Conservation (phyloP, 2,329 filamentous ascomycete species). For the Albophoma yamanashiensis region DNA sequence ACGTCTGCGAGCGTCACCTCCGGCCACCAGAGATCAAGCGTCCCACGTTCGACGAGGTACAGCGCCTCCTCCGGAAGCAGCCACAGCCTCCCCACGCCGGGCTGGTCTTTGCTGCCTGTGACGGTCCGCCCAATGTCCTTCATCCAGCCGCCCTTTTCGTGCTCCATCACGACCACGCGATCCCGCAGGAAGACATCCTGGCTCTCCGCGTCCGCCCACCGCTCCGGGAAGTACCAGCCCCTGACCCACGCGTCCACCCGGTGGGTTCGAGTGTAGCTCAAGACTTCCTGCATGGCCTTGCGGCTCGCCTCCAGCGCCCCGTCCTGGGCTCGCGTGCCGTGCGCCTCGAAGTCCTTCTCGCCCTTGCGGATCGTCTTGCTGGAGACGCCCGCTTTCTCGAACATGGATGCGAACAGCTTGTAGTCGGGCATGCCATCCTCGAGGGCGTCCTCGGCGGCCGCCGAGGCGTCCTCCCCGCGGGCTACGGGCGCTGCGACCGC, state of each 20-base stretch:
- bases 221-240: conserved; percentile 64
- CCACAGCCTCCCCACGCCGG: conserved; percentile 60
- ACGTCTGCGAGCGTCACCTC: conserved; percentile 37
- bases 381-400: conserved; percentile 38
- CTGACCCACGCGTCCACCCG: conserved; percentile 52
- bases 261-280: conserved; percentile 68
- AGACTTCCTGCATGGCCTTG: conserved; percentile 78
- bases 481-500: conserved; percentile 7
- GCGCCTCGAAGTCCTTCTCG: conserved; percentile 94
- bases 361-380: conserved; percentile 72
- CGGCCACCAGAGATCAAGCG: conserved; percentile 80
- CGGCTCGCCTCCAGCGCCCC: conserved; percentile 70
- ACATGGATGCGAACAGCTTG: conserved; percentile 52
- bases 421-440: conserved; percentile 84
- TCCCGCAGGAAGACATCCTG: conserved; percentile 25
- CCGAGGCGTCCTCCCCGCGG: conserved; percentile 15
- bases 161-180: conserved; percentile 57
- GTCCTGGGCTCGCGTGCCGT: conserved; percentile 76
- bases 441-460: conserved; percentile 43
- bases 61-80: conserved; percentile 85
- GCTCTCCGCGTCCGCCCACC: conserved; percentile 26
- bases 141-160: conserved; percentile 61
- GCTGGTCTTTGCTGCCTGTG: conserved; percentile 41
- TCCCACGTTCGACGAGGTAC: conserved; percentile 80
- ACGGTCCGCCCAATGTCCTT: conserved; percentile 63